Base-by-base conservation (phyloP, 805 yeast species). In the Jamesozyma lodderae region DNA sequence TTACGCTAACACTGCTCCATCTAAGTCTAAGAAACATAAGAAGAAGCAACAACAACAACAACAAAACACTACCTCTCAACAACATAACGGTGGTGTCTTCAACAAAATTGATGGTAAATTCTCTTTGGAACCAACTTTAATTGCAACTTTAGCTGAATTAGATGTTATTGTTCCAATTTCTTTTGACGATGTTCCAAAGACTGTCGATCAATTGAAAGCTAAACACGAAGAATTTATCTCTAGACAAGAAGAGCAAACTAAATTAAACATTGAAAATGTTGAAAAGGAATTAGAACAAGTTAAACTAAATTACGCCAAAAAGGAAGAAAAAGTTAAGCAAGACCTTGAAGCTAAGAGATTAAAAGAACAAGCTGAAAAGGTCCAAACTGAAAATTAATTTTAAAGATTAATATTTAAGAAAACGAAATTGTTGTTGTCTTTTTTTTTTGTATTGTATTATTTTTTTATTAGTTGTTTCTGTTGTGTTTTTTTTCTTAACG, bases 211-310 rank as follows among this genome's bases (percentile, higher is more conserved):
- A 48, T 75, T 90, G 63, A 76, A 78, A 69, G 73, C 69, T 51
- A 87, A 92, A 62, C 74, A 84, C 55, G 68, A 66, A 41, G 77
- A 77, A 46, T 82, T 75, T 66, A 67, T 72, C 61, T 69, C 70
- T 35, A 77, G 78, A 64, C 94, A 86, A 68, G 88, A 79, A 43
- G 83, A 77, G 41, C 83, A 79, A 55, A 85, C 96, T 43, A 73
- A 77, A 59, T 73, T 75, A 61, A 81, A 82, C 60, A 69, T 82
- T 47, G 83, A 73, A 52, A 72, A 72, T 47, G 95, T 92, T 36
- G 78, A 85, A 66, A 80, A 78, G 40, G 81, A 81, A 61, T 73
- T 85, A 47, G 81, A 79, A 44, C 71, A 79, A 56, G 63, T 84
- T 44, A 80, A 79, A 55, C 72, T 71, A 37, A 68, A 64, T 36